These are phyloP conservation scores for Taiozyma sp. DNA, from an alignment of 1,139 yeast genomes.

Conservation along the genomic window DNA sequence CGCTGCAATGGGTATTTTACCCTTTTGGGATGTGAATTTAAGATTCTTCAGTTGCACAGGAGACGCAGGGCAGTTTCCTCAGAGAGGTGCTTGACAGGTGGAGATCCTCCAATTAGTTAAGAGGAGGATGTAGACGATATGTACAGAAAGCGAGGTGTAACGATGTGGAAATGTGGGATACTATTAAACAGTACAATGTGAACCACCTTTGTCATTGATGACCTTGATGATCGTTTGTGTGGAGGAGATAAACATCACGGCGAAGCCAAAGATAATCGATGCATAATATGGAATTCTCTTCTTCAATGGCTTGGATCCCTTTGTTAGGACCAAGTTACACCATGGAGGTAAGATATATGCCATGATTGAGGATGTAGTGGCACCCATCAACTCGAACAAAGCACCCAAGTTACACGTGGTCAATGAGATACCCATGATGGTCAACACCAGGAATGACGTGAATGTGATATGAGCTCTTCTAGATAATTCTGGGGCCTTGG, in stretches of 20 bases:
- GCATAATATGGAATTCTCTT: constrained; percentile 50
- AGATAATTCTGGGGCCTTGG: constrained; percentile 33
- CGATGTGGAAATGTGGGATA: too few species aligned
- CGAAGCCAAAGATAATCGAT: constrained; percentile 66
- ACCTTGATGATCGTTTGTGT: constrained; percentile 59
- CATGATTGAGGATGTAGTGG: constrained; percentile 88
- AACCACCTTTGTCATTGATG: constrained; percentile 34
- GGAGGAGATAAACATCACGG: constrained; percentile 76
- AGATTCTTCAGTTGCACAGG: too few species aligned
- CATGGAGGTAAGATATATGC: constrained; percentile 90
- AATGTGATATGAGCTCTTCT: constrained; percentile 52
- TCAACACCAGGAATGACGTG: constrained; percentile 60
- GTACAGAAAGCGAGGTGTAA: too few species aligned
- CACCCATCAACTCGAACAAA: constrained; percentile 83
- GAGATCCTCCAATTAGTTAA: too few species aligned
- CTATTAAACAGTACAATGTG: constrained; percentile 38
- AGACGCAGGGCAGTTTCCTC: too few species aligned
- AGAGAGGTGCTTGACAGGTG: too few species aligned
- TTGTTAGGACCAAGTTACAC: constrained; percentile 66
- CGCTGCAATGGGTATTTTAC: too few species aligned
- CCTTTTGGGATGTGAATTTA: too few species aligned
- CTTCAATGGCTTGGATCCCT: constrained; percentile 37
- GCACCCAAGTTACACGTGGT: constrained; percentile 87
- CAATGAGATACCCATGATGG: constrained; percentile 72
- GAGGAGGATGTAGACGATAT: too few species aligned